Evolutionary conservation across 139 green algal species (phyloP).

Genomic region (Chlamydomonas urium): DNA sequence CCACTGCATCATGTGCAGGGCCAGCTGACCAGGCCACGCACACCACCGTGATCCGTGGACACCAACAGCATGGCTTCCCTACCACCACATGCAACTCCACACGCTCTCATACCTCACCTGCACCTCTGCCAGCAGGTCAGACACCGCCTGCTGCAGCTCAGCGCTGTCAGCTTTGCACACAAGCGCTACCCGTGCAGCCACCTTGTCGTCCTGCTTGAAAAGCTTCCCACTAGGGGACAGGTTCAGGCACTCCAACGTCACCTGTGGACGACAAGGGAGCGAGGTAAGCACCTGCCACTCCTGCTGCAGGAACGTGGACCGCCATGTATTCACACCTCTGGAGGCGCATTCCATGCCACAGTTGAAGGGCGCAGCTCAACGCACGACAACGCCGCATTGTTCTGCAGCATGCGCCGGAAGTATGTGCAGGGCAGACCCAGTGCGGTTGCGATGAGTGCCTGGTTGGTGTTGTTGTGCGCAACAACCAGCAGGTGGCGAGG

Average conservation of each 20-base stretch:
- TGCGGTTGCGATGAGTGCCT: conserved; percentile 76
- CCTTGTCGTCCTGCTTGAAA: conserved; percentile 29
- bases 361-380: background rate
- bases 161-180: no score
- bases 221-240: conserved; percentile 21
- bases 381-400: background rate
- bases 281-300: background rate
- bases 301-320: background rate
- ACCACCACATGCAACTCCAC: no score
- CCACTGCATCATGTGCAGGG: no score
- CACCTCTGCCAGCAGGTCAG: background rate
- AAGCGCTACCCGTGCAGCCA: conserved; percentile 18
- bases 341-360: background rate
- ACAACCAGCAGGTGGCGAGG: conserved; percentile 69
- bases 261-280: background rate
- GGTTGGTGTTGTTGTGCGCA: conserved; percentile 96
- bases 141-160: no score
- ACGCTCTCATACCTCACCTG: no score
- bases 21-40: no score
- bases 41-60: no score
- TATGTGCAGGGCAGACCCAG: conserved; percentile 66
- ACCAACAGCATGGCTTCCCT: no score
- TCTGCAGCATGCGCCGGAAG: conserved; percentile 53
- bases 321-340: background rate
- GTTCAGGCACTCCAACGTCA: conserved; percentile 26